These are phyloP conservation scores for Aplosporella prunicola DNA, from an alignment of 2,329 filamentous ascomycete genomes.

Conservation along the genomic window DNA sequence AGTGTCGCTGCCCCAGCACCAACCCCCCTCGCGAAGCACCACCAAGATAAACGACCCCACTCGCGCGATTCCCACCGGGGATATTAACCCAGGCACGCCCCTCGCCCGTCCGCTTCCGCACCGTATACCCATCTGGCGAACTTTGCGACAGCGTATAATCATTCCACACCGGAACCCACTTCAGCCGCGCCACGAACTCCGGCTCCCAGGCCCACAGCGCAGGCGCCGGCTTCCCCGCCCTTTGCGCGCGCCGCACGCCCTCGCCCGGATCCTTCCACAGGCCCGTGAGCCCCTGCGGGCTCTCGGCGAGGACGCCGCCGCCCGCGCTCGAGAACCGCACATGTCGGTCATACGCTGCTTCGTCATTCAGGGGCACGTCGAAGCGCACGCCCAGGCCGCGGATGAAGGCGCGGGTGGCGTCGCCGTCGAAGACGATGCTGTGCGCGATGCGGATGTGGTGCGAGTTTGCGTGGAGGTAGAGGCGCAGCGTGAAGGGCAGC, in stretches of 20 bases:
- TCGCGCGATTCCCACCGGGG: constrained; percentile 46
- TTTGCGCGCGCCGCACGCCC: constrained; percentile 41
- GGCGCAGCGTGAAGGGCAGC: constrained; percentile 47
- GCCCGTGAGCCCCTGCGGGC: constrained; percentile 51
- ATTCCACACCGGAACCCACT: constrained; percentile 51
- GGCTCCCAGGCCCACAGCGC: constrained; percentile 39
- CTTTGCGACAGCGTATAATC: constrained; percentile 50
- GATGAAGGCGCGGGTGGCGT: constrained; percentile 43
- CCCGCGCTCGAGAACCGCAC: constrained; percentile 47
- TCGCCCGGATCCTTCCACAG: constrained; percentile 47
- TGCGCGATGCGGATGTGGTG: constrained; percentile 47
- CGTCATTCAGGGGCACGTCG: constrained; percentile 43
- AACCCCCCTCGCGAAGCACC: constrained; percentile 49
- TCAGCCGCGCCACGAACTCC: constrained; percentile 36
- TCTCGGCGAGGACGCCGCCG: constrained; percentile 48
- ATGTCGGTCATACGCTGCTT: constrained; percentile 49
- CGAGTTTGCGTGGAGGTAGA: constrained; percentile 51
- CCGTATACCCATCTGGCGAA: constrained; percentile 50
- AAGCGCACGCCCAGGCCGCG: constrained; percentile 47
- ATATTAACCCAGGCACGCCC: constrained; percentile 52
- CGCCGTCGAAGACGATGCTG: constrained; percentile 47
- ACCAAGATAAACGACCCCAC: constrained; percentile 51
- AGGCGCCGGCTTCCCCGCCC: constrained; percentile 38
- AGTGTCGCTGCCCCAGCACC: constrained; percentile 49
- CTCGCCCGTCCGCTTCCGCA: constrained; percentile 51